Conservation (phyloP, 2,329 filamentous ascomycete genomes). For the Plectosphaerella cucumerina region DNA sequence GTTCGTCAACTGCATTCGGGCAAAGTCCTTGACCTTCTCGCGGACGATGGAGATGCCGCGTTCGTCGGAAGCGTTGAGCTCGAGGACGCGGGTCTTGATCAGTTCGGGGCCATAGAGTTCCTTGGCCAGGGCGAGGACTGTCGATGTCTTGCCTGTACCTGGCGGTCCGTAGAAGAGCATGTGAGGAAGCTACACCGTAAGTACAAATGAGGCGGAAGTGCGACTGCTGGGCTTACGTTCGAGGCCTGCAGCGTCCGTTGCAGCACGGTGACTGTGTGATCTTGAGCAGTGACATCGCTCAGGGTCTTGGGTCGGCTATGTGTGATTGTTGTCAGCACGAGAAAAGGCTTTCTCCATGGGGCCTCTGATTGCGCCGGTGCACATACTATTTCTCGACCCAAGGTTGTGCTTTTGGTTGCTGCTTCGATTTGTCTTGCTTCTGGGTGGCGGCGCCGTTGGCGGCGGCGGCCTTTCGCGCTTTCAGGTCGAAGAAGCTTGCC, state of each 20-base stretch:
- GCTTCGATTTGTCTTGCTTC: conserved; percentile 59
- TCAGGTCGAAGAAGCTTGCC: conserved; percentile 93
- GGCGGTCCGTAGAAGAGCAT: conserved; percentile 99
- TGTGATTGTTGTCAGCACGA: conserved; percentile 21
- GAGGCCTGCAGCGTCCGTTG: conserved; percentile 90
- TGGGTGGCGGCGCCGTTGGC: conserved; percentile 56
- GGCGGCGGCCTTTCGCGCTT: conserved; percentile 78
- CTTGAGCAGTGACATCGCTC: conserved; percentile 92
- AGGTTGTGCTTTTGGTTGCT: conserved; percentile 69
- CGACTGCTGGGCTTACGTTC: conserved; percentile 56
- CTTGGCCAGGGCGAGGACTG: conserved; percentile 93
- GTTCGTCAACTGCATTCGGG: conserved; percentile 87
- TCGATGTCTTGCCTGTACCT: conserved; percentile 96
- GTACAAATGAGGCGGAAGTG: background rate
- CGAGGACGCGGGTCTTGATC: conserved; percentile 89
- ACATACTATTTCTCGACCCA: conserved; percentile 99
- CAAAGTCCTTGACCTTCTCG: conserved; percentile 98
- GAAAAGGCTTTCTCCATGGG: background rate
- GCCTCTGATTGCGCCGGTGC: background rate
- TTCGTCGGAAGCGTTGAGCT: conserved; percentile 98
- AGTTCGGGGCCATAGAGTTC: conserved; percentile 96
- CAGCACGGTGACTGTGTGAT: conserved; percentile 91
- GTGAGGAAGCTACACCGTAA: conserved; percentile 67
- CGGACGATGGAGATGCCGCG: conserved; percentile 95
- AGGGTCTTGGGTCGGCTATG: conserved; percentile 85